Percentiles rank a stretch among this genome's conserved stretches.
phyloP scores from a whole-genome alignment of 2,329 filamentous ascomycete genomes.

The Aulographum hederae region DNA sequence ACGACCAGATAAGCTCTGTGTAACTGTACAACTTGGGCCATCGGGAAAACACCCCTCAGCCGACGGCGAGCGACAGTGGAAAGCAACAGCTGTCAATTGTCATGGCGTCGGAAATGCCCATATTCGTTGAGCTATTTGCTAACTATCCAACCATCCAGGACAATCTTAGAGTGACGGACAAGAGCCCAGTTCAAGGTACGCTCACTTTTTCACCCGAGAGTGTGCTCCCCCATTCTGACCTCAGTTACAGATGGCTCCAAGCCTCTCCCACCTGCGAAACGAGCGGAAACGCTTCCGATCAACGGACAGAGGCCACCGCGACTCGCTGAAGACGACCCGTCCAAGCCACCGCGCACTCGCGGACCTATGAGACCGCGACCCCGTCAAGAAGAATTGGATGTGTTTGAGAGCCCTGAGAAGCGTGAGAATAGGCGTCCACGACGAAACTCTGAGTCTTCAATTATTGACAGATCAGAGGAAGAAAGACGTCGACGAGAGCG shows the following conservation, averaged over 20 bases:
- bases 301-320: conserved; percentile 40
- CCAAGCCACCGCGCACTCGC: neutral
- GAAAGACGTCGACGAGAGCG: conserved; percentile 31
- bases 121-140: conserved; percentile 22
- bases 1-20: neutral
- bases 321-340: conserved; percentile 46
- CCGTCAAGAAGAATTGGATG: neutral
- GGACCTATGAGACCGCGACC: neutral
- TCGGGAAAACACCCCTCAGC: too few relatives aligned
- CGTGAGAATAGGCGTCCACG: conserved; percentile 36
- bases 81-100: conserved; percentile 3
- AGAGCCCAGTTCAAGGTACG: conserved; percentile 19
- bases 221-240: too few relatives aligned
- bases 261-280: conserved; percentile 28
- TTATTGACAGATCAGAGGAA: conserved; percentile 45
- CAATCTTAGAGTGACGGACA: conserved; percentile 49
- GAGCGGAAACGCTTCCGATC: conserved; percentile 25
- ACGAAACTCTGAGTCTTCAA: conserved; percentile 65
- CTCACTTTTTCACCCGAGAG: too few relatives aligned
- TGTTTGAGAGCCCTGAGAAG: conserved; percentile 19
- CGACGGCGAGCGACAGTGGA: too few relatives aligned
- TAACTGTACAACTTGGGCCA: too few relatives aligned
- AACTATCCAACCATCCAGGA: conserved; percentile 33
- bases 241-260: too few relatives aligned
- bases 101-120: conserved; percentile 21